Conservation (phyloP, 495 filamentous ascomycete genomes). For the Lichenothelia convexa region DNA sequence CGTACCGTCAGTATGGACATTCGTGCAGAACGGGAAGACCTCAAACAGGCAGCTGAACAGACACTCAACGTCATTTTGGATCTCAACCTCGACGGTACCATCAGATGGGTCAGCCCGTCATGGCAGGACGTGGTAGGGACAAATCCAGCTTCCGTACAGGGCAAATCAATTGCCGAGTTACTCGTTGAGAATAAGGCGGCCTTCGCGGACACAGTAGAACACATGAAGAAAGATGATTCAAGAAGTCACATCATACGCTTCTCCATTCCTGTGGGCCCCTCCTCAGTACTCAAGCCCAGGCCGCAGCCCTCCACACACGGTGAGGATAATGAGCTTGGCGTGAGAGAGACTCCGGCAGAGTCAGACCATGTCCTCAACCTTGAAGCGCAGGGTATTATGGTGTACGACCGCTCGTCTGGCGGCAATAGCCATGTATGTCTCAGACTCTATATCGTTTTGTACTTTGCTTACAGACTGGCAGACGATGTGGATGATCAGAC, state of each 20-base stretch:
- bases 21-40: constrained; percentile 67
- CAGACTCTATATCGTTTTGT: not conserved
- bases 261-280: constrained; percentile 51
- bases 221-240: constrained; percentile 83
- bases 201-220: constrained; percentile 67
- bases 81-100: constrained; percentile 66
- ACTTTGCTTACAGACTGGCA: constrained; percentile 16
- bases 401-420: constrained; percentile 76
- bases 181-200: constrained; percentile 58
- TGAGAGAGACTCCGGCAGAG: constrained; percentile 1
- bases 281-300: constrained; percentile 43
- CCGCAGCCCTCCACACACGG: constrained; percentile 21
- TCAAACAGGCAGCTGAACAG: constrained; percentile 90
- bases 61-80: constrained; percentile 91
- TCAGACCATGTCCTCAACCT: constrained; percentile 42
- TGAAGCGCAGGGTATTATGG: constrained; percentile 95
- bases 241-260: constrained; percentile 85
- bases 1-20: constrained; percentile 48
- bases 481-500: constrained; percentile 99
- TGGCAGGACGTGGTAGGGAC: constrained; percentile 90
- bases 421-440: constrained; percentile 72
- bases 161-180: constrained; percentile 61
- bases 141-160: constrained; percentile 48
- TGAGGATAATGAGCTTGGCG: constrained; percentile 8
- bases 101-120: constrained; percentile 93